Evolutionary conservation across 768 basidiomycete genomes (phyloP).

Genomic region (Phaeotremella skinneri): DNA sequence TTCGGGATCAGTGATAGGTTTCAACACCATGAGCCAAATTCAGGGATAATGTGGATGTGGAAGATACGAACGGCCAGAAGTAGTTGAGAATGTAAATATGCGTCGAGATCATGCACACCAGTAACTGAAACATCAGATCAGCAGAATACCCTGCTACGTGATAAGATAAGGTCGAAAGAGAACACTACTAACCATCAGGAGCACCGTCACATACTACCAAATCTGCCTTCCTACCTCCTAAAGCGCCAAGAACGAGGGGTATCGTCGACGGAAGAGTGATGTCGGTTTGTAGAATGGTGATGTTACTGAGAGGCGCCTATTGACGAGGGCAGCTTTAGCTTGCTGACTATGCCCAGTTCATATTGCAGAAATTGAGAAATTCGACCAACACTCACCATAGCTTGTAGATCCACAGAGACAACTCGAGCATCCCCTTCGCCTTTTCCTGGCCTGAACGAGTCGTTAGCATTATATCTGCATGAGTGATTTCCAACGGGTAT

Average conservation of each 20-base stretch:
- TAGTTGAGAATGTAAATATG: slow-evolving; percentile 55
- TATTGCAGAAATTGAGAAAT: not conserved
- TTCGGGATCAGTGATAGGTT: not conserved
- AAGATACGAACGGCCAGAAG: slow-evolving; percentile 52
- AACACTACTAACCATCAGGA: slow-evolving; percentile 54
- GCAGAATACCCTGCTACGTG: not conserved
- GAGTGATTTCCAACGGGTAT: too few relatives aligned
- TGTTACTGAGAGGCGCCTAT: slow-evolving; percentile 53
- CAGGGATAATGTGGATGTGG: not conserved
- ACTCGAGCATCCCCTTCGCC: slow-evolving; percentile 26
- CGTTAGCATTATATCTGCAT: not conserved
- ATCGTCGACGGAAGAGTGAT: slow-evolving; percentile 54
- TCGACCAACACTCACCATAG: slow-evolving; percentile 32
- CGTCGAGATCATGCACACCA: slow-evolving; percentile 56
- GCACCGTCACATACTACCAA: slow-evolving; percentile 57
- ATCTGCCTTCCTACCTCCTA: slow-evolving; percentile 53
- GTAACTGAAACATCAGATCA: slow-evolving; percentile 48
- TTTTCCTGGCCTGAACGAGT: not conserved
- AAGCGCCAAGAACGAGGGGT: slow-evolving; percentile 52
- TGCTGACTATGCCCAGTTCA: not conserved
- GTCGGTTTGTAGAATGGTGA: slow-evolving; percentile 54
- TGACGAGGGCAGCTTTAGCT: not conserved
- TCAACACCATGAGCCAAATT: too few relatives aligned
- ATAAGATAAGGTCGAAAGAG: not conserved
- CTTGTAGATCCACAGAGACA: slow-evolving; percentile 46